Evolutionary conservation across 257 asterid genomes (phyloP).

Genomic region (Euphrasia confusa): DNA sequence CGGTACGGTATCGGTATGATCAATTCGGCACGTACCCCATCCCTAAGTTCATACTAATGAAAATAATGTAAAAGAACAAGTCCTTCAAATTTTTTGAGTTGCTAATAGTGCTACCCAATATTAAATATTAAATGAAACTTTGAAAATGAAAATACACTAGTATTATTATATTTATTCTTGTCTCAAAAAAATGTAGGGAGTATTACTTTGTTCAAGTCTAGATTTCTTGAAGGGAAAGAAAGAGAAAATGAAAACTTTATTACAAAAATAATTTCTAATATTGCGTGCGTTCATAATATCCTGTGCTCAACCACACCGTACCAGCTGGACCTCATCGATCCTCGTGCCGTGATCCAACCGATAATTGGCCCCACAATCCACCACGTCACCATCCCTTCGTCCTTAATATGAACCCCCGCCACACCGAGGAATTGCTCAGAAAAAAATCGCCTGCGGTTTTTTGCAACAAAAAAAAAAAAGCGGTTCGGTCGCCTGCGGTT

Average conservation of each 20-base stretch:
- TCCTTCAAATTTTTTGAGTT: too few relatives aligned
- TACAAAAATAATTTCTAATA: not conserved
- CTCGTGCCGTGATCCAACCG: conserved; percentile 21
- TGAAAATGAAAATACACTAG: too few relatives aligned
- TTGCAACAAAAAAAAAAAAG: not conserved
- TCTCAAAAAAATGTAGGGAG: too few relatives aligned
- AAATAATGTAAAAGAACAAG: too few relatives aligned
- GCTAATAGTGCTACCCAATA: too few relatives aligned
- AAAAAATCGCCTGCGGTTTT: not conserved
- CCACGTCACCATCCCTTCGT: conserved; percentile 23
- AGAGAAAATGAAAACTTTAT: not conserved
- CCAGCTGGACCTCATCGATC: conserved; percentile 15
- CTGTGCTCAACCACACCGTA: not conserved
- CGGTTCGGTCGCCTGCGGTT: conserved; percentile 18
- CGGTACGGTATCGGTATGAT: too few relatives aligned
- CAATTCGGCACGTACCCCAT: too few relatives aligned
- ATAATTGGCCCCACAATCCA: too few relatives aligned
- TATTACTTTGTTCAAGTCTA: not conserved
- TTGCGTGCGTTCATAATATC: conserved; percentile 13
- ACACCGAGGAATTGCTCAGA: conserved; percentile 10
- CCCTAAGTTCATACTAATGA: too few relatives aligned
- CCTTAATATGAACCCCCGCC: conserved; percentile 24
- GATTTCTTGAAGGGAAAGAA: not conserved
- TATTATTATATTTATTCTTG: too few relatives aligned
- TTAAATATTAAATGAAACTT: too few relatives aligned